Evolutionary conservation across 2,329 filamentous ascomycete species (phyloP).

Genomic region (Clonostachys solani): DNA sequence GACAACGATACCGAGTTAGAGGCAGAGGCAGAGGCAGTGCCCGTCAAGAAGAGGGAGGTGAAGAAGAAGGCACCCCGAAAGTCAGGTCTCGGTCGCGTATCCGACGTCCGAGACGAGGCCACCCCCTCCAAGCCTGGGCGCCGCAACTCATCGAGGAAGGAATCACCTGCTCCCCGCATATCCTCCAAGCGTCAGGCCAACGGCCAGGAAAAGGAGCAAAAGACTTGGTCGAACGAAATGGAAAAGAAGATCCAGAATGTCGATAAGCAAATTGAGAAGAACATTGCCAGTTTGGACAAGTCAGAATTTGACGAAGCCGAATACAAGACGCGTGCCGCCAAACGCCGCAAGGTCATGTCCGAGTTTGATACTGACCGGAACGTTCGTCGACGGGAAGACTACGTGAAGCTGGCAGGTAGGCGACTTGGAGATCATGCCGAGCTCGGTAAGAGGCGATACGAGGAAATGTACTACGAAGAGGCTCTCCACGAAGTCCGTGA

Average conservation of each 20-base stretch:
- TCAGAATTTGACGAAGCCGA: conserved; percentile 35
- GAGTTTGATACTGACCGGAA: conserved; percentile 59
- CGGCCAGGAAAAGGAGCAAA: conserved; percentile 57
- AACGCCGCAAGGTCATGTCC: conserved; percentile 65
- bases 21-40: conserved; percentile 23
- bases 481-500: conserved; percentile 85
- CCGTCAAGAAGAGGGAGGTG: conserved; percentile 8
- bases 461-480: conserved; percentile 71
- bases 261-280: conserved; percentile 36
- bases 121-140: conserved; percentile 43
- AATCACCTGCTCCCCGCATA: conserved; percentile 41
- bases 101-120: conserved; percentile 45
- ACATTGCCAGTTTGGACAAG: conserved; percentile 39
- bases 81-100: conserved; percentile 44
- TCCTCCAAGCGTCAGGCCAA: conserved; percentile 57
- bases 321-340: conserved; percentile 55
- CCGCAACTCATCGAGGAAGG: conserved; percentile 45
- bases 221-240: conserved; percentile 50
- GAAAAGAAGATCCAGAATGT: conserved; percentile 32
- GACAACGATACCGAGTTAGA: conserved; percentile 26
- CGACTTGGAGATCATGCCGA: conserved; percentile 66
- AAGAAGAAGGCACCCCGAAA: conserved; percentile 24
- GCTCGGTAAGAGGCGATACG: conserved; percentile 71
- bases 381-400: conserved; percentile 59
- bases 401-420: conserved; percentile 49